Percentiles rank a stretch among this genome's conserved stretches.
Conservation (phyloP, 768 basidiomycete genomes). For the Punctularia strigosozonata region DNA sequence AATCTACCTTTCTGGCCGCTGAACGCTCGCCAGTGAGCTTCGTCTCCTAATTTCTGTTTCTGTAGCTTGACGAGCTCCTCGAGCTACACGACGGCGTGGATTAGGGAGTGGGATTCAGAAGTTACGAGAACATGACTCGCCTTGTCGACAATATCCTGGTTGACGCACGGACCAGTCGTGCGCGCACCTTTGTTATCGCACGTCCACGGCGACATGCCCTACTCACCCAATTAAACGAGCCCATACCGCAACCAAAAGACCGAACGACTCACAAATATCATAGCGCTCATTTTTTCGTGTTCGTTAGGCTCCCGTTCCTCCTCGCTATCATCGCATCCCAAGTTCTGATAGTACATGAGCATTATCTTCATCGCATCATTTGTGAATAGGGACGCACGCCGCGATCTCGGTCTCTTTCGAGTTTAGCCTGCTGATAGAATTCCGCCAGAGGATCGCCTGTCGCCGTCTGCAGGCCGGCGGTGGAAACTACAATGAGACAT, state of each 20-base stretch:
- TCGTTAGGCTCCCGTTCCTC: too few relatives aligned
- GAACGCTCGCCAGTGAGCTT: slow-evolving; percentile 58
- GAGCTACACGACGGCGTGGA: slow-evolving; percentile 29
- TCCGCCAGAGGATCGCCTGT: slow-evolving; percentile 45
- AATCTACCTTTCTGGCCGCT: slow-evolving; percentile 57
- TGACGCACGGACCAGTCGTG: slow-evolving; percentile 28
- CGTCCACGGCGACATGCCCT: too few relatives aligned
- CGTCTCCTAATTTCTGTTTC: slow-evolving; percentile 41
- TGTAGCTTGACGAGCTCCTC: slow-evolving; percentile 57
- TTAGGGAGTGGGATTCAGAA: background rate
- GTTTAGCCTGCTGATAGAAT: slow-evolving; percentile 49
- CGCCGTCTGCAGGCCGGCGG: background rate
- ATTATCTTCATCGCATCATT: too few relatives aligned
- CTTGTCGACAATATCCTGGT: slow-evolving; percentile 70
- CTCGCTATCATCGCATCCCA: too few relatives aligned
- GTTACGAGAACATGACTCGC: slow-evolving; percentile 18
- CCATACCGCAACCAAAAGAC: too few relatives aligned
- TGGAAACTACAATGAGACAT: too few relatives aligned
- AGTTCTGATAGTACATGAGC: too few relatives aligned
- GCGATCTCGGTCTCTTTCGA: too few relatives aligned
- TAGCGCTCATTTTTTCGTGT: too few relatives aligned
- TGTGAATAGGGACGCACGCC: too few relatives aligned
- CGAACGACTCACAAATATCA: too few relatives aligned
- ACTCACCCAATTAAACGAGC: too few relatives aligned
- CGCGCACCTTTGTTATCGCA: slow-evolving; percentile 41